Evolutionary conservation across 805 yeast species (phyloP).

Genomic region (Monosporozyma servazzii): DNA sequence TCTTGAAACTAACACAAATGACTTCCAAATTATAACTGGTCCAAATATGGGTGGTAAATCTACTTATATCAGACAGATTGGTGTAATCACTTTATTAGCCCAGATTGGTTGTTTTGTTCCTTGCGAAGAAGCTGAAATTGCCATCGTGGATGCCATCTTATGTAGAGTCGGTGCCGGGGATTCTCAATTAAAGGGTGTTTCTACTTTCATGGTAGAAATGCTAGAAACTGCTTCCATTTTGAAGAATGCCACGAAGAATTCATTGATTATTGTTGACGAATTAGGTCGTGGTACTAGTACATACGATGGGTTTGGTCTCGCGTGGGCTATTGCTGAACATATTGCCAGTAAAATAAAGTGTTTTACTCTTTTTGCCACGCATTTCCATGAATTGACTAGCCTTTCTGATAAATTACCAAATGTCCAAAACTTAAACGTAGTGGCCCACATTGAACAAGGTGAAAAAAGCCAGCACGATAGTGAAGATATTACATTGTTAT

Average conservation of each 20-base stretch:
- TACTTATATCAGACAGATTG: slow-evolving; percentile 82
- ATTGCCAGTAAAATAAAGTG: slow-evolving; percentile 63
- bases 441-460: slow-evolving; percentile 69
- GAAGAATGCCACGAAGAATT: slow-evolving; percentile 73
- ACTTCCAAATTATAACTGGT: slow-evolving; percentile 82
- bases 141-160: slow-evolving; percentile 81
- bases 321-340: slow-evolving; percentile 91
- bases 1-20: slow-evolving; percentile 45
- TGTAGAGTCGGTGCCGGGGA: slow-evolving; percentile 99
- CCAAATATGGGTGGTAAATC: slow-evolving; percentile 98
- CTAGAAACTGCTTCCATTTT: slow-evolving; percentile 89
- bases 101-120: slow-evolving; percentile 91
- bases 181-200: slow-evolving; percentile 91
- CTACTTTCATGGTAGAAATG: slow-evolving; percentile 98
- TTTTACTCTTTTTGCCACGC: slow-evolving; percentile 89
- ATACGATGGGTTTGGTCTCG: slow-evolving; percentile 95
- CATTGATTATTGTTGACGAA: slow-evolving; percentile 89
- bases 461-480: slow-evolving; percentile 25
- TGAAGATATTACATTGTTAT: slow-evolving; percentile 75
- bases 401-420: slow-evolving; percentile 52
- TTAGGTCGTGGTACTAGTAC: slow-evolving; percentile 76
- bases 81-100: slow-evolving; percentile 77
- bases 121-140: slow-evolving; percentile 63
- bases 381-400: slow-evolving; percentile 90
- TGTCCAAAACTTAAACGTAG: slow-evolving; percentile 82